Conservation (phyloP, 441 rosid genomes). For the Flueggea neowawraea region DNA sequence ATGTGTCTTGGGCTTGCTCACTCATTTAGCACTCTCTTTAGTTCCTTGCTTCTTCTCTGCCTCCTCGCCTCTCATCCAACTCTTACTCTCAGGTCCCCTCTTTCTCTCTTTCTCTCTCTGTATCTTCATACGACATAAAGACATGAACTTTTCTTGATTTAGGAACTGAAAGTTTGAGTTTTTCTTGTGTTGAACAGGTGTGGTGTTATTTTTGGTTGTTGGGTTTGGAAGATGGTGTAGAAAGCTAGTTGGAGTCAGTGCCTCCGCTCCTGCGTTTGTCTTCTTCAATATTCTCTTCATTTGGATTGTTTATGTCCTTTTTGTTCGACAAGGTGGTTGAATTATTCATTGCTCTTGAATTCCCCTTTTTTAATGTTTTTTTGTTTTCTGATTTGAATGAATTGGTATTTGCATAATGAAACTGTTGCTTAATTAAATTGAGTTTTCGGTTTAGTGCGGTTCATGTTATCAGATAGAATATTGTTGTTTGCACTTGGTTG, state of each 20-base stretch:
- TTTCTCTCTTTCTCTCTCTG: not conserved
- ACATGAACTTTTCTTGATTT: not conserved
- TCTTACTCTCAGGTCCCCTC: constrained; percentile 39
- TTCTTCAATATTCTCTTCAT: constrained; percentile 37
- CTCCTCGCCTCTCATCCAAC: constrained; percentile 30
- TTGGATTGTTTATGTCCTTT: constrained; percentile 39
- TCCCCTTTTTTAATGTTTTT: too few species aligned
- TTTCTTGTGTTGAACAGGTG: constrained; percentile 20
- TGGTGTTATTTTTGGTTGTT: constrained; percentile 24
- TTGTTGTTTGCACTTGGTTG: not conserved
- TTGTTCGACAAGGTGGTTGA: constrained; percentile 41
- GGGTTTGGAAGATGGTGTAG: constrained; percentile 40
- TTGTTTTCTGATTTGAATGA: not conserved
- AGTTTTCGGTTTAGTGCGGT: too few species aligned
- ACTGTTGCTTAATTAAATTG: not conserved
- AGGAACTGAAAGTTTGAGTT: not conserved
- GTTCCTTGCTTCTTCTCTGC: constrained; percentile 43
- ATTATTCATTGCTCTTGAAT: not conserved
- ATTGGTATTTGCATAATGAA: not conserved
- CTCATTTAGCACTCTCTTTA: constrained; percentile 33
- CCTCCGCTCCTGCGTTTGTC: constrained; percentile 57
- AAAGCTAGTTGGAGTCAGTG: constrained; percentile 38
- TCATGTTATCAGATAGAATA: not conserved
- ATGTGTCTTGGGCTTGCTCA: constrained; percentile 27
- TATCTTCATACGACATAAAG: not conserved